Percentiles rank a stretch among this genome's conserved stretches.
phyloP scores from a whole-genome alignment of 2,329 filamentous ascomycete species.

The Cladosporium sp. region DNA sequence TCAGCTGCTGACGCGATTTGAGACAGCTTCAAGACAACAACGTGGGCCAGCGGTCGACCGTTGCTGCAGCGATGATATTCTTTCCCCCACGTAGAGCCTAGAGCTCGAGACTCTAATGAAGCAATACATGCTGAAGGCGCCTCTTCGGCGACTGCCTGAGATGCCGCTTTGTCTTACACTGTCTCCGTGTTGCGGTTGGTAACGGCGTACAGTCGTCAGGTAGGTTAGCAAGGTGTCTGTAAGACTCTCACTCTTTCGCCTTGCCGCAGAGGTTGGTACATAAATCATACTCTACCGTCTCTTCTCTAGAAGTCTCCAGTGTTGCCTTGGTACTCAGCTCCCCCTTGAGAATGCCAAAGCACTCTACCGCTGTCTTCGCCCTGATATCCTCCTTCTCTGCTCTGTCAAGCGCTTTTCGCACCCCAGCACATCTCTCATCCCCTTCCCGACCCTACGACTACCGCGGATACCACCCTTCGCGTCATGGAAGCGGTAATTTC shows the following conservation, averaged over 20 bases:
- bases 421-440: neutral
- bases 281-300: neutral
- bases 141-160: neutral
- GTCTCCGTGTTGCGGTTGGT: neutral
- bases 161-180: neutral
- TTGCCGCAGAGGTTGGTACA: neutral
- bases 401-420: conserved; percentile 2
- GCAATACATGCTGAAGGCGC: neutral
- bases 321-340: neutral
- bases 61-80: neutral
- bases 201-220: neutral
- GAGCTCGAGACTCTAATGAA: neutral
- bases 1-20: neutral
- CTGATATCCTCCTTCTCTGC: neutral
- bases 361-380: neutral
- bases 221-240: neutral
- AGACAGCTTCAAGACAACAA: neutral
- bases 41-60: neutral
- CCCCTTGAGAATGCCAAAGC: neutral
- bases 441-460: neutral
- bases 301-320: neutral
- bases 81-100: neutral
- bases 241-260: neutral
- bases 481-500: neutral
- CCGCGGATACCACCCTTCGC: conserved; percentile 4